phyloP scores from a whole-genome alignment of 2,329 filamentous ascomycete species.

The Corniculantispora saksenae region DNA sequence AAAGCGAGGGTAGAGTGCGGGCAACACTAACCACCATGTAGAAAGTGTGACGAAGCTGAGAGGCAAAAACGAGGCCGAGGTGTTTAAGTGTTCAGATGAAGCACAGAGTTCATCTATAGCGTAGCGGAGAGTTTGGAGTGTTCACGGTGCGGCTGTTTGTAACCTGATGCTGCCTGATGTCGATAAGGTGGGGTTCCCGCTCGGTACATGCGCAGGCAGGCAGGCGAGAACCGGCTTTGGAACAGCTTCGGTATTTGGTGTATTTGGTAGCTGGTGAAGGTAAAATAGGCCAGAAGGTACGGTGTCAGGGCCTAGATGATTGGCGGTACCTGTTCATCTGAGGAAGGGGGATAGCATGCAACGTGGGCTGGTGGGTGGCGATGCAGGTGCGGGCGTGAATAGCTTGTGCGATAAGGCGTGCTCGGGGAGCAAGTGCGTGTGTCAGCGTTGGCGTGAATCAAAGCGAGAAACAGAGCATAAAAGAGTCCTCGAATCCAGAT shows the following conservation, averaged over 20 bases:
- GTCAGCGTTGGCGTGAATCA: neutral
- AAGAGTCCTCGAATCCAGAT: neutral
- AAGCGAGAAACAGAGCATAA: neutral
- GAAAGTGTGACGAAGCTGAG: constrained; percentile 8
- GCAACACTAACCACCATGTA: constrained; percentile 26
- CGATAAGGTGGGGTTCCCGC: constrained; percentile 14
- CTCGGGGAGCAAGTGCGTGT: neutral
- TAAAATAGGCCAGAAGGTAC: neutral
- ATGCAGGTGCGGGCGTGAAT: constrained; percentile 11
- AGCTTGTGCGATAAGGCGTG: neutral
- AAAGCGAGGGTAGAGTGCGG: constrained; percentile 13
- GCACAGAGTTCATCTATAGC: constrained; percentile 4
- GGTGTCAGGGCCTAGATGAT: neutral
- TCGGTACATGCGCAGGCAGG: neutral
- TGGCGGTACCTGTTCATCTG: neutral
- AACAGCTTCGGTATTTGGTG: neutral
- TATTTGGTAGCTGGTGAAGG: neutral
- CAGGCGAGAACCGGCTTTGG: neutral
- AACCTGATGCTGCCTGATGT: constrained; percentile 19
- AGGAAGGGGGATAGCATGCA: neutral
- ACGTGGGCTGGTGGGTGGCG: constrained; percentile 7
- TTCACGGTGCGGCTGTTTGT: constrained; percentile 12
- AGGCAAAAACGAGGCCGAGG: neutral
- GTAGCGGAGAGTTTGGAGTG: neutral
- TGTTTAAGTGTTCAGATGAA: neutral